These are phyloP conservation scores for Trichomonascus vanleenenianus DNA, from an alignment of 805 yeast genomes.

Conservation along the genomic window DNA sequence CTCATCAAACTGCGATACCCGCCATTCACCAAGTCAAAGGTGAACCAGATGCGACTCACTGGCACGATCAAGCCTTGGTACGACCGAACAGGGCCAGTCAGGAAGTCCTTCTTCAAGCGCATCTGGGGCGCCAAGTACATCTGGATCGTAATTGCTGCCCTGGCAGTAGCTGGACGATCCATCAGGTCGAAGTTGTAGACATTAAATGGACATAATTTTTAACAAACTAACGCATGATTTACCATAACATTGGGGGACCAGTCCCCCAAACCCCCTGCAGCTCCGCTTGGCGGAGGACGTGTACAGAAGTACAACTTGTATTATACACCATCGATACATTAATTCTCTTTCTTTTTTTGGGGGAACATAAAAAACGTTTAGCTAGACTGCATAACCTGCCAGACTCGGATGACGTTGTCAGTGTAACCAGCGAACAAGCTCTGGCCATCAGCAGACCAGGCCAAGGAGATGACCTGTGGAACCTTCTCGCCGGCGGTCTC, in stretches of 20 bases:
- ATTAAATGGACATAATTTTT: no score
- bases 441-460: conserved; percentile 99
- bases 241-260: no score
- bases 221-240: no score
- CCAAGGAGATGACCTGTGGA: conserved; percentile 95
- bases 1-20: conserved; percentile 57
- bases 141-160: conserved; percentile 7
- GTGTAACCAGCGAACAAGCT: conserved; percentile 99
- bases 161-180: not conserved
- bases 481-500: conserved; percentile 82
- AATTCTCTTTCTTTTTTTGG: not conserved
- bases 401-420: conserved; percentile 98
- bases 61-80: conserved; percentile 13
- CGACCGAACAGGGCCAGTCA: conserved; percentile 16
- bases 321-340: not conserved
- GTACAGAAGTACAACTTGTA: no score
- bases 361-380: conserved; percentile 8
- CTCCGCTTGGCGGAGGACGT: no score
- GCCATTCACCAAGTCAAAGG: conserved; percentile 40
- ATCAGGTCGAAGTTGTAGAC: no score
- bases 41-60: conserved; percentile 11
- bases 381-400: conserved; percentile 88
- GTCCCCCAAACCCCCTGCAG: no score
- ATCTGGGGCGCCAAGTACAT: conserved; percentile 12
- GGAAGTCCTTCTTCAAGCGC: conserved; percentile 13